Percentiles rank a stretch among this genome's conserved stretches.
Conservation (phyloP, 2,329 filamentous ascomycete species). For the Pyrenophora seminiperda region DNA sequence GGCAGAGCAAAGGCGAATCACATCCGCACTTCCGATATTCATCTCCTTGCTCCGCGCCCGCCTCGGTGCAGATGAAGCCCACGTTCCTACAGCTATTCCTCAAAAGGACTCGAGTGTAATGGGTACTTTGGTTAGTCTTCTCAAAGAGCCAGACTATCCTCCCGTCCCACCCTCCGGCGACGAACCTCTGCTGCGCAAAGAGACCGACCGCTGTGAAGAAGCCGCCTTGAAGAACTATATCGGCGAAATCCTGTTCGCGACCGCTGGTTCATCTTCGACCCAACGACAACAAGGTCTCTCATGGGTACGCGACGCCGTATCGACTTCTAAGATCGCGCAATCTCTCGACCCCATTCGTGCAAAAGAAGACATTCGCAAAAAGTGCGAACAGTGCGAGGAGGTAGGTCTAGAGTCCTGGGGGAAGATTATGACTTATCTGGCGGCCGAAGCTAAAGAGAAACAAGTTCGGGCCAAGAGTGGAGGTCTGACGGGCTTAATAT, state of each 20-base stretch:
- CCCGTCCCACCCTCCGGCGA: conserved; percentile 72
- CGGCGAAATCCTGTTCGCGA: conserved; percentile 86
- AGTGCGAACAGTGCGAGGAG: conserved; percentile 77
- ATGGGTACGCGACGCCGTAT: conserved; percentile 87
- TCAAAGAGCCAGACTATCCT: conserved; percentile 68
- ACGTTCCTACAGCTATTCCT: conserved; percentile 24
- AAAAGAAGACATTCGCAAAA: conserved; percentile 55
- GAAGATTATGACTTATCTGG: conserved; percentile 74
- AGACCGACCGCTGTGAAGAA: conserved; percentile 77
- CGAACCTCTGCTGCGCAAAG: conserved; percentile 66
- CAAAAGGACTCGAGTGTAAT: conserved; percentile 32
- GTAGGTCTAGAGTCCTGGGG: conserved; percentile 82
- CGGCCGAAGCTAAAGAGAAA: conserved; percentile 51
- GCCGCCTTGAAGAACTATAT: conserved; percentile 87
- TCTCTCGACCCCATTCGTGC: conserved; percentile 55
- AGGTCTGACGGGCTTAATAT: conserved; percentile 26
- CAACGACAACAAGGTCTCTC: conserved; percentile 69
- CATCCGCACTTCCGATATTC: conserved; percentile 78
- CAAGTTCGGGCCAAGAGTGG: conserved; percentile 29
- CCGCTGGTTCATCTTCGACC: conserved; percentile 51
- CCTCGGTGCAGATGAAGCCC: conserved; percentile 59
- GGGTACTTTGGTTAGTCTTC: conserved; percentile 37
- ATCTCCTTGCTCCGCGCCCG: conserved; percentile 82
- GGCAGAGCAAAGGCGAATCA: conserved; percentile 69
- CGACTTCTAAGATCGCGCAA: conserved; percentile 68